Evolutionary conservation across 2,329 filamentous ascomycete genomes (phyloP).

Genomic region (Podosphaera xanthii): DNA sequence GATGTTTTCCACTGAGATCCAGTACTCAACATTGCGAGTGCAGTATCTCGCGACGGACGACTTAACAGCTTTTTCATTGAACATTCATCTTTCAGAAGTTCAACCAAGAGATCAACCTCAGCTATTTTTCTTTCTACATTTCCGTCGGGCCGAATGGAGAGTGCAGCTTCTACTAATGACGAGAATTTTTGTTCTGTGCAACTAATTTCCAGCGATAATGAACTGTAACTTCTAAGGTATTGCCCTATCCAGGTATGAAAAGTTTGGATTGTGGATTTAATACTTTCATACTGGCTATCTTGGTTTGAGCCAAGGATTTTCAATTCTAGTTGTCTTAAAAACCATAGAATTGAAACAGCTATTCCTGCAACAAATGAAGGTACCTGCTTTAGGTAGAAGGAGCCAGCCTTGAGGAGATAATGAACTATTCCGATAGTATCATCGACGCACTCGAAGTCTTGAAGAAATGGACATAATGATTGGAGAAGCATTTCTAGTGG

Average conservation of each 20-base stretch:
- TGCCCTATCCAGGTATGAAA: conserved; percentile 63
- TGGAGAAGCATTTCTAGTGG: conserved; percentile 78
- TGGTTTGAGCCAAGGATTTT: conserved; percentile 63
- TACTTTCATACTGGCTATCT: conserved; percentile 58
- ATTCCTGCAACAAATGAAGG: conserved; percentile 67
- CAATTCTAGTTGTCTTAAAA: conserved; percentile 47
- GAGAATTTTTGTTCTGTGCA: conserved; percentile 33
- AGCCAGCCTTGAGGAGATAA: conserved; percentile 54
- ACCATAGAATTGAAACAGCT: conserved; percentile 55
- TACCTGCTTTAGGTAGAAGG: conserved; percentile 34
- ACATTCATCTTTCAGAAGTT: conserved; percentile 52
- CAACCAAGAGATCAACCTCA: conserved; percentile 61
- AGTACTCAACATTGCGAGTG: conserved; percentile 49
- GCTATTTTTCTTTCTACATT: conserved; percentile 45
- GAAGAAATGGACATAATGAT: conserved; percentile 54
- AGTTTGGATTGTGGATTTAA: conserved; percentile 47
- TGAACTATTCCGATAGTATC: conserved; percentile 72
- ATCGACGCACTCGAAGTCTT: conserved; percentile 69
- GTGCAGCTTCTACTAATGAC: conserved; percentile 44
- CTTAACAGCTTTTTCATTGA: conserved; percentile 42
- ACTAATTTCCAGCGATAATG: conserved; percentile 15
- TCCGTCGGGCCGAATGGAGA: conserved; percentile 40
- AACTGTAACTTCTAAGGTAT: conserved; percentile 41
- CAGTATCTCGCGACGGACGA: conserved; percentile 42
- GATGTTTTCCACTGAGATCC: conserved; percentile 43